phyloP scores from a whole-genome alignment of 805 yeast species.

The Lipomyces kockii region DNA sequence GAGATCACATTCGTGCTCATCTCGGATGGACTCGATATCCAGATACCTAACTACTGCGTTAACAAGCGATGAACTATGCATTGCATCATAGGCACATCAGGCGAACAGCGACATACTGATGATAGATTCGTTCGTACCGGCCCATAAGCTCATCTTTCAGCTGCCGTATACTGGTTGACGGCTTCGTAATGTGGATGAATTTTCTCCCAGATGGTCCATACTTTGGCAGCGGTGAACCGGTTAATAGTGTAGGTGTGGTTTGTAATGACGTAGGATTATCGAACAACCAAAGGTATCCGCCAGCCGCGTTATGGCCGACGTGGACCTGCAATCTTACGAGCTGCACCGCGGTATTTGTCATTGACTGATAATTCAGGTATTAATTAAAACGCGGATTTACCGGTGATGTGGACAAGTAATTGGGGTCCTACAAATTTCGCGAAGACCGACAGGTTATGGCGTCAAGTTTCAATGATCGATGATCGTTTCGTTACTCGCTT shows the following conservation, averaged over 20 bases:
- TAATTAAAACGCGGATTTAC: background rate
- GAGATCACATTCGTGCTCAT: slow-evolving; percentile 29
- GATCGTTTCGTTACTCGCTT: too few relatives aligned
- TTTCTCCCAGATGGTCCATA: background rate
- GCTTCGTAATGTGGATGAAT: slow-evolving; percentile 18
- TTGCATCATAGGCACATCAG: background rate
- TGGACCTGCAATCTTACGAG: slow-evolving; percentile 11
- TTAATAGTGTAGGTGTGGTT: background rate
- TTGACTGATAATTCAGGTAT: background rate
- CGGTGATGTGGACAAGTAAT: too few relatives aligned
- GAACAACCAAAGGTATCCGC: background rate
- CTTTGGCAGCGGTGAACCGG: slow-evolving; percentile 3
- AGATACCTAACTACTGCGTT: slow-evolving; percentile 1
- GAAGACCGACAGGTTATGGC: too few relatives aligned
- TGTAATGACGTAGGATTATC: background rate
- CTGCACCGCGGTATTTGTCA: background rate
- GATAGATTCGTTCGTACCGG: slow-evolving; percentile 10
- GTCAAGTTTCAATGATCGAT: too few relatives aligned
- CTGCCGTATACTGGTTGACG: slow-evolving; percentile 4
- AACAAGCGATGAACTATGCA: background rate
- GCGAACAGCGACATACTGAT: background rate
- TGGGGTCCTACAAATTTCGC: too few relatives aligned
- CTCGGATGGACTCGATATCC: slow-evolving; percentile 11
- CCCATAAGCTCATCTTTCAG: slow-evolving; percentile 5
- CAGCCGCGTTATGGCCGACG: background rate